phyloP scores from a whole-genome alignment of 495 filamentous ascomycete species.

The Hypoxylon cercidicola region DNA sequence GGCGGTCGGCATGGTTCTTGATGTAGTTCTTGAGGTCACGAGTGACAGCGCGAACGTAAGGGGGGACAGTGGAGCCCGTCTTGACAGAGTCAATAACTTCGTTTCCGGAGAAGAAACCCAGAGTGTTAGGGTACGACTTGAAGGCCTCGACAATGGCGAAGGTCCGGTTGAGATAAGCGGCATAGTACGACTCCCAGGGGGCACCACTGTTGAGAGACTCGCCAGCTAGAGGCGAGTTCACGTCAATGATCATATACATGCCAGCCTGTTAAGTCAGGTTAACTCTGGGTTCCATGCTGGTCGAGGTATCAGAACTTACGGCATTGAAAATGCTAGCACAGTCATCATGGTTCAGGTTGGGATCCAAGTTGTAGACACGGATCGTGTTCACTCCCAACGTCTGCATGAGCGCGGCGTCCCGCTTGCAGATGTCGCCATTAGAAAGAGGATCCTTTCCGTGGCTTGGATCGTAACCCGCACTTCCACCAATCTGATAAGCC shows the following conservation, averaged over 20 bases:
- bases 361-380: slow-evolving; percentile 92
- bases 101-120: slow-evolving; percentile 94
- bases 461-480: slow-evolving; percentile 75
- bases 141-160: slow-evolving; percentile 94
- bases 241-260: slow-evolving; percentile 77
- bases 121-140: slow-evolving; percentile 88
- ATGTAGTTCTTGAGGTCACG: slow-evolving; percentile 92
- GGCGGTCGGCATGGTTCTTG: slow-evolving; percentile 70
- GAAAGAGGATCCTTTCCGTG: slow-evolving; percentile 76
- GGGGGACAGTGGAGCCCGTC: slow-evolving; percentile 67
- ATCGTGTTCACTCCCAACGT: slow-evolving; percentile 85
- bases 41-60: slow-evolving; percentile 76
- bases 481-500: slow-evolving; percentile 94
- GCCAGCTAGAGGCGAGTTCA: slow-evolving; percentile 87
- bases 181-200: slow-evolving; percentile 78
- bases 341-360: slow-evolving; percentile 83
- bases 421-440: slow-evolving; percentile 77
- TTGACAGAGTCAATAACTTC: slow-evolving; percentile 84
- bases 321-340: slow-evolving; percentile 94
- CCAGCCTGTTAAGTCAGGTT: slow-evolving; percentile 46
- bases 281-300: neutral
- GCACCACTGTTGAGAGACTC: slow-evolving; percentile 77
- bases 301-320: slow-evolving; percentile 61
- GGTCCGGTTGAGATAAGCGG: slow-evolving; percentile 79
- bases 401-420: slow-evolving; percentile 95